phyloP scores from a whole-genome alignment of 1,139 yeast species.

The Kodamaea ohmeri region DNA sequence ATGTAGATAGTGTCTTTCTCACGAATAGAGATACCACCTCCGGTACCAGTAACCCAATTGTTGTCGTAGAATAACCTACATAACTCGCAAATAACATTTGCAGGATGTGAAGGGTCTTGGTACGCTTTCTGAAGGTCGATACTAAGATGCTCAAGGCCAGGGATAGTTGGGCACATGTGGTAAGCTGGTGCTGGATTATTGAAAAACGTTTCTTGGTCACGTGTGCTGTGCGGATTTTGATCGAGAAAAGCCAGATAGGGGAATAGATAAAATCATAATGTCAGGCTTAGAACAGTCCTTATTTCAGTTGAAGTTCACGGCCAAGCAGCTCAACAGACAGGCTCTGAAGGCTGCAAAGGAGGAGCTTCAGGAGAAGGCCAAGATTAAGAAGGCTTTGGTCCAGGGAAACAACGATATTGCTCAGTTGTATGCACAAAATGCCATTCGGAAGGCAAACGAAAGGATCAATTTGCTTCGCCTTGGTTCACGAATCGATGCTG shows the following conservation, averaged over 20 bases:
- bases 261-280: constrained; percentile 22
- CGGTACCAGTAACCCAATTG: constrained; percentile 95
- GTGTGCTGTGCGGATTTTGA: neutral
- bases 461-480: constrained; percentile 75
- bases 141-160: constrained; percentile 5
- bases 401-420: constrained; percentile 94
- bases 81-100: constrained; percentile 78
- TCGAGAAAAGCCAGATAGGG: constrained; percentile 1
- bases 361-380: constrained; percentile 80
- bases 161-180: constrained; percentile 1
- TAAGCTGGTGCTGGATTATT: neutral
- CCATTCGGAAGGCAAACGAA: constrained; percentile 89
- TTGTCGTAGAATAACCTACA: constrained; percentile 74
- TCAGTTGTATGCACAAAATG: constrained; percentile 90
- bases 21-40: constrained; percentile 88
- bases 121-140: constrained; percentile 8
- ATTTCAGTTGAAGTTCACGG: constrained; percentile 70
- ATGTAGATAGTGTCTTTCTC: constrained; percentile 61
- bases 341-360: constrained; percentile 90
- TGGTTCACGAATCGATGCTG: constrained; percentile 92
- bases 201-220: constrained; percentile 2
- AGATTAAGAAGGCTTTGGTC: constrained; percentile 81
- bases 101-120: constrained; percentile 69
- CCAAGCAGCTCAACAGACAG: constrained; percentile 88
- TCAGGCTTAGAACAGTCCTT: constrained; percentile 49